Evolutionary conservation across 2,329 filamentous ascomycete species (phyloP), one percentile per base, ranked within the genome.

Genomic region (Trichoderma sp.): DNA sequence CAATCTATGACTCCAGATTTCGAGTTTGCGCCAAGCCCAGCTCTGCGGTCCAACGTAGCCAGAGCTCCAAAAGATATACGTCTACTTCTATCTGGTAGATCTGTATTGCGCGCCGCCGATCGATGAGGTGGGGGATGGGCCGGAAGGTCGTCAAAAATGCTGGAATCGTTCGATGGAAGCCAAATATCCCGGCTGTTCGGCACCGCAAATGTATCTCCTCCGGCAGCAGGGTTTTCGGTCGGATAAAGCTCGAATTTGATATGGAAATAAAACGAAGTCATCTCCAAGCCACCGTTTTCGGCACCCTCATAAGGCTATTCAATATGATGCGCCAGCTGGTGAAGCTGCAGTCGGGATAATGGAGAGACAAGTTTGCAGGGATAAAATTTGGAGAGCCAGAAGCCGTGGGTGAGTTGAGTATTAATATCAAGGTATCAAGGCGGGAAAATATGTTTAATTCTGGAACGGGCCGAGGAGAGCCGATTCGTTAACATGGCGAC

Each of bases 191-290:
- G 68, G 70, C 65, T 73, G 43, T 68, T 71, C 13, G 28, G 69
- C 72, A 68, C 72, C 30, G 71, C 71, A 20, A 61, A 65, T 15
- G 70, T 64, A 64, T 64, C 68, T 50, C 67, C 64, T 57, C 70
- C 20, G 43, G 73, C 68, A 61, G 74, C 28, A 4, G 84, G 83
- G 65, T 82, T 79, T 61, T 84, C 79, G 73, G 81, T 84, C 57
- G 84, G 80, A 78, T 91, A 91, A 55, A 91, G 84, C 81, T 92
- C 90, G 76, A 92, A 86, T 75, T 88, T 90, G n/a, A 92, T 77
- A 75, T 91, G 89, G 76, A 91, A 91, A 74, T 88, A 88, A 78
- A 90, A 90, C 34, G 85, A 85, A 82, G 86, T 86, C 88, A 90
- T 90, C 68, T 73, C 73, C 73, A 53, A 63, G 23, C 23, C 26